Evolutionary conservation across 805 yeast species (phyloP).

Genomic region (Candida oleophila): DNA sequence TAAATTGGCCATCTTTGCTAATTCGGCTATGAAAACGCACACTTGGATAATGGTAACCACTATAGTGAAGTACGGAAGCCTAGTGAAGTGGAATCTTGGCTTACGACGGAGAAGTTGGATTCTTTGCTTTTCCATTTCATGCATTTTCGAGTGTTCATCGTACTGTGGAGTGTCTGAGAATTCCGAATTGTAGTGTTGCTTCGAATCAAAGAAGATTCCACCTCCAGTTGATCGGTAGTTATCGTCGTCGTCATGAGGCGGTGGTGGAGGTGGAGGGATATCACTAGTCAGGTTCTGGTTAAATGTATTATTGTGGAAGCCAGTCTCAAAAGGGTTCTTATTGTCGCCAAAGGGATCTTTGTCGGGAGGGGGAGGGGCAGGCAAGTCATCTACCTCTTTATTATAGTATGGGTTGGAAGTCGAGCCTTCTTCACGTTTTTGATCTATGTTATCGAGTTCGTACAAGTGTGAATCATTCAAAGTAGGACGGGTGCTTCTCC

Average conservation of each 20-base stretch:
- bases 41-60: slow-evolving; percentile 47
- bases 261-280: not conserved
- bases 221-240: not conserved
- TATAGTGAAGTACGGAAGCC: slow-evolving; percentile 41
- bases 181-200: not conserved
- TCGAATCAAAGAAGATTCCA: not conserved
- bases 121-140: slow-evolving; percentile 25
- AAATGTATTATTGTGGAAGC: not conserved
- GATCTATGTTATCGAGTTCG: slow-evolving; percentile 1
- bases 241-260: not conserved
- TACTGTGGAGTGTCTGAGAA: not conserved
- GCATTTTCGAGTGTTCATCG: not conserved
- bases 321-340: slow-evolving; percentile 1
- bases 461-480: not conserved
- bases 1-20: slow-evolving; percentile 52
- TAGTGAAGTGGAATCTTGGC: slow-evolving; percentile 36
- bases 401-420: not conserved
- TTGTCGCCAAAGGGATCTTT: slow-evolving; percentile 8
- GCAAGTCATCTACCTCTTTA: not conserved
- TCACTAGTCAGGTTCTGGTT: not conserved
- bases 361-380: slow-evolving; percentile 9
- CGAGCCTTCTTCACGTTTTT: not conserved
- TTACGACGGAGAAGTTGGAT: slow-evolving; percentile 20
- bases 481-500: not conserved
- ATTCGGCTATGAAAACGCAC: slow-evolving; percentile 60